Base-by-base conservation (phyloP, 1,139 yeast genomes). In the Debaryomyces sp. region DNA sequence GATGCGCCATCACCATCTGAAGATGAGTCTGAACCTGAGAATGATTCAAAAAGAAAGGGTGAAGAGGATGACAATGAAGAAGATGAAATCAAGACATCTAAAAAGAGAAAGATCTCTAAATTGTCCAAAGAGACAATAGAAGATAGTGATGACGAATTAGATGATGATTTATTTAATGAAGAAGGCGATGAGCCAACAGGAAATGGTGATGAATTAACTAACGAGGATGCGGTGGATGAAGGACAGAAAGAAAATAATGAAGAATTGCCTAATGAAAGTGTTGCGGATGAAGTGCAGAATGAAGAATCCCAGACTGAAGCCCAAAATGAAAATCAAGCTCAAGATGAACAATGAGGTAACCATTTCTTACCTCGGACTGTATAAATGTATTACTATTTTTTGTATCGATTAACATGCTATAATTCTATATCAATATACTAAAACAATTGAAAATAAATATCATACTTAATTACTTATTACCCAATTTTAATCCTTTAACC, bases 81-180 rank as follows among this genome's bases (percentile, higher is more conserved):
- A 9, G 59, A 44, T 24, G 53, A 41, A 6, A 53, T 44, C 7
- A 39, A 39, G 10, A 47, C 47, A 5, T 51, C 48, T 13, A 50
- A 49, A 33, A 56, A 51, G 42, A 64, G 59, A 41, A 66, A 62
- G 54, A 68, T 64, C 48, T 67, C 67, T 50, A 74, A 68, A 52
- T 71, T 70, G 50, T 75, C 83, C 6, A 68, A 70, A 32, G 87
- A 81, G 55, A 68, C 70, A 49, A 76, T 82, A 48, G 75, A 72
- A 35, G 85, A 80, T 54, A 79, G 84, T 61, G 86, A 81, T 50
- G 85, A 78, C 41, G 82, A 68, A 32, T 66, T 64, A 45, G 75
- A 63, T 13, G 75, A 67, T 34, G 63, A 57, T 36, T 50, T 58
- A 43, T 58, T 57, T 45, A 42, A 50, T 43, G 58, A 43, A 29